A percentile compares a stretch with the other conserved stretches of the same genome.
phyloP scores from a whole-genome alignment of 176 grass and related monocot species.

The Carex myosuroides region DNA sequence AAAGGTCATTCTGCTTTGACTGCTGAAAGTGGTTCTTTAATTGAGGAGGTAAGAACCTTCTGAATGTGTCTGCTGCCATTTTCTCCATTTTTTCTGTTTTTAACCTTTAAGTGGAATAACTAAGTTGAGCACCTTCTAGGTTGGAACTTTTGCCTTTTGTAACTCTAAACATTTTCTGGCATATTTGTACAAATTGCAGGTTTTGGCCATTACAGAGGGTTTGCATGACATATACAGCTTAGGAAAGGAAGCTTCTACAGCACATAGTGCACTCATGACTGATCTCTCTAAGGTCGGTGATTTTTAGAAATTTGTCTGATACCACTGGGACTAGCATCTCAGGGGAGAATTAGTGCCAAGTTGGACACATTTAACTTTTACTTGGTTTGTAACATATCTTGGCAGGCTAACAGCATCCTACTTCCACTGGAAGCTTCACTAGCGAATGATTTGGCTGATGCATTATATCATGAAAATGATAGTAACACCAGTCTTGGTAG shows the following conservation, averaged over 20 bases:
- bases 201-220: slow-evolving; percentile 87
- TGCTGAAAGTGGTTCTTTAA: slow-evolving; percentile 90
- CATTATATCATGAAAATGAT: slow-evolving; percentile 58
- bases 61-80: background rate
- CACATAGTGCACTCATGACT: slow-evolving; percentile 62
- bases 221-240: slow-evolving; percentile 76
- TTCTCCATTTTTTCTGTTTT: slow-evolving; percentile 20
- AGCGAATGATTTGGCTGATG: slow-evolving; percentile 67
- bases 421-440: slow-evolving; percentile 85
- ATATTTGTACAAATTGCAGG: slow-evolving; percentile 48
- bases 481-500: slow-evolving; percentile 29
- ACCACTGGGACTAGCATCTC: slow-evolving; percentile 5
- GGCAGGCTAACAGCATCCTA: slow-evolving; percentile 71
- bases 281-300: slow-evolving; percentile 82
- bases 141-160: slow-evolving; percentile 13
- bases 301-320: slow-evolving; percentile 29
- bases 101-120: slow-evolving; percentile 2
- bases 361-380: slow-evolving; percentile 21
- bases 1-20: slow-evolving; percentile 83
- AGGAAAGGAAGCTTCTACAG: slow-evolving; percentile 63
- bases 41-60: slow-evolving; percentile 68
- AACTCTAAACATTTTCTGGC: slow-evolving; percentile 22
- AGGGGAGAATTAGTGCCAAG: slow-evolving; percentile 1
- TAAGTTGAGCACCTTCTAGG: background rate
- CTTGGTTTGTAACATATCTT: slow-evolving; percentile 27